Conservation (phyloP, 495 filamentous ascomycete genomes). For the Podospora tetraspora region DNA sequence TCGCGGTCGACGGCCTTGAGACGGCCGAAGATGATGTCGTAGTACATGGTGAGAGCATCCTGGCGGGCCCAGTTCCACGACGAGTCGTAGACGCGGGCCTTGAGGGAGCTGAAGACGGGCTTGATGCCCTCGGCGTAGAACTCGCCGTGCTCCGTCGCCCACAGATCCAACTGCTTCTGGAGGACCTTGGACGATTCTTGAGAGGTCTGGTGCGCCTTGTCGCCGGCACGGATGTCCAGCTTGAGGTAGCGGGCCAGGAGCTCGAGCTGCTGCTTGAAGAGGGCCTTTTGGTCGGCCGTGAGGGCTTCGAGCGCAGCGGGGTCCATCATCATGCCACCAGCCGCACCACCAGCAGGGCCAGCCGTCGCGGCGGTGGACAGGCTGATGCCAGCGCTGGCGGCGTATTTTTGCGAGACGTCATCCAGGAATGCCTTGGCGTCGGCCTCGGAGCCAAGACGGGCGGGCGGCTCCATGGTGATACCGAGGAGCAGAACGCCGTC, state of each 20-base stretch:
- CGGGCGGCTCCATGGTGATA: slow-evolving; percentile 84
- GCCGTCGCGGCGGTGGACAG: slow-evolving; percentile 67
- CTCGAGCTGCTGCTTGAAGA: slow-evolving; percentile 98
- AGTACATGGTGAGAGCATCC: slow-evolving; percentile 97
- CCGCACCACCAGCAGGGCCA: slow-evolving; percentile 67
- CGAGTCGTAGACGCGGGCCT: slow-evolving; percentile 94
- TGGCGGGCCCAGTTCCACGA: slow-evolving; percentile 99
- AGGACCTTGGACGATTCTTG: slow-evolving; percentile 79
- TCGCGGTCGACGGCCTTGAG: slow-evolving; percentile 91
- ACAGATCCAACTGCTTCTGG: slow-evolving; percentile 88
- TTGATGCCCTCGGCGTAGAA: slow-evolving; percentile 94
- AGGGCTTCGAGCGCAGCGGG: slow-evolving; percentile 93
- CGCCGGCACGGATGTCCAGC: slow-evolving; percentile 89
- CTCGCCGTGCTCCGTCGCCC: slow-evolving; percentile 92
- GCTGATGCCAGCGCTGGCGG: slow-evolving; percentile 74
- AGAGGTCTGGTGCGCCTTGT: slow-evolving; percentile 82
- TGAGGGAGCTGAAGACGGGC: slow-evolving; percentile 85
- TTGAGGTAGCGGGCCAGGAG: slow-evolving; percentile 92
- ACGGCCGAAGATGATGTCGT: slow-evolving; percentile 96
- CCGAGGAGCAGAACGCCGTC: slow-evolving; percentile 85
- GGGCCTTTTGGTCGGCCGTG: slow-evolving; percentile 87
- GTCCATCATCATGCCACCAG: slow-evolving; percentile 96
- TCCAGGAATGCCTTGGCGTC: slow-evolving; percentile 93
- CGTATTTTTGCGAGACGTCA: slow-evolving; percentile 83
- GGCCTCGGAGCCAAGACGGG: slow-evolving; percentile 79